A percentile compares a stretch with the other conserved stretches of the same genome.
Conservation (phyloP, 108 stramenopile species). For the Hondaea fermentalgiana region DNA sequence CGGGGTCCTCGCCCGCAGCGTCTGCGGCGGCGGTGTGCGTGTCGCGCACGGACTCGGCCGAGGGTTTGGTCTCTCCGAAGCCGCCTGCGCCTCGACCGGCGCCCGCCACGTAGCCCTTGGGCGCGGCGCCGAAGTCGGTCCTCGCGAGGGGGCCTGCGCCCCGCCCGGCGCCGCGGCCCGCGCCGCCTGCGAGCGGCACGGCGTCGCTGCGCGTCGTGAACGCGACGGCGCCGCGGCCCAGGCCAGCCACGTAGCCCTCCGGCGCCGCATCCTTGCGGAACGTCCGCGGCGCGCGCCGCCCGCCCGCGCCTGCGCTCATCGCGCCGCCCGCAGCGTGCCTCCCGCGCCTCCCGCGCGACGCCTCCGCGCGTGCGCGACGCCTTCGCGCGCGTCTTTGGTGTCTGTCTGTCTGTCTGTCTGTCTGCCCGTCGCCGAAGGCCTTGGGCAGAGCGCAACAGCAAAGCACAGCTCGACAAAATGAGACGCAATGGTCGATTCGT, state of each 20-base stretch:
- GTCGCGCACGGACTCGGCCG: conserved; percentile 30
- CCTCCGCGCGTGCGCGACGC: too few relatives aligned
- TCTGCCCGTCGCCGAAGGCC: too few relatives aligned
- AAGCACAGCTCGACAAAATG: too few relatives aligned
- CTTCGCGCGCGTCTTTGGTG: too few relatives aligned
- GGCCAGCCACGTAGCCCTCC: conserved; percentile 78
- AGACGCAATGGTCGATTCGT: too few relatives aligned
- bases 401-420: too few relatives aligned
- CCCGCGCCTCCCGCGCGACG: too few relatives aligned
- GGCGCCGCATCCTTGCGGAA: background rate
- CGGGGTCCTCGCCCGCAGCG: conserved; percentile 85
- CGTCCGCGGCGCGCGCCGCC: background rate
- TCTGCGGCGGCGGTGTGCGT: conserved; percentile 19
- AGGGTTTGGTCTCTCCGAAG: conserved; percentile 14
- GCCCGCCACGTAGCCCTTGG: conserved; percentile 72
- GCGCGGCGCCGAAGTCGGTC: conserved; percentile 60
- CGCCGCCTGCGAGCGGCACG: conserved; percentile 53
- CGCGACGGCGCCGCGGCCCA: conserved; percentile 90
- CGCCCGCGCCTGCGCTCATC: background rate
- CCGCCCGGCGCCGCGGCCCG: background rate
- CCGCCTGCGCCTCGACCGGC: conserved; percentile 22
- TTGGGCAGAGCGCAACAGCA: too few relatives aligned
- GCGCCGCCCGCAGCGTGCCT: too few relatives aligned
- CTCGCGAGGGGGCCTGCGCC: background rate
- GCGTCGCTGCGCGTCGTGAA: conserved; percentile 93